Base-by-base conservation (phyloP, 768 basidiomycete genomes). In the Trametes coccinea region DNA sequence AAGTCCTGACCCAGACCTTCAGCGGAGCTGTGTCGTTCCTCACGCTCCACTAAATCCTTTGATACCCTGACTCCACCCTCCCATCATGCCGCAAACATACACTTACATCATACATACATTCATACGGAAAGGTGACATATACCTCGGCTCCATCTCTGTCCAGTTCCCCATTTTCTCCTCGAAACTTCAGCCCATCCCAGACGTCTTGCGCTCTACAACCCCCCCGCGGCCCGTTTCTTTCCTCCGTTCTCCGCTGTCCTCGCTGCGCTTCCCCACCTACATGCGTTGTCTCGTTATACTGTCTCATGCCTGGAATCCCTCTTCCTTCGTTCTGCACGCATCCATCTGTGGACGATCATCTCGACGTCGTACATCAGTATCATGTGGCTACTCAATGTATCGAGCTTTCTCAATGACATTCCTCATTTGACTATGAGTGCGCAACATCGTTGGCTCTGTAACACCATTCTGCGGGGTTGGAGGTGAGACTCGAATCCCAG, bases 111-210 rank as follows among this genome's bases (percentile, higher is more conserved):
- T 11, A 37, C 34, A 37, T 37, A 37, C 31, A 37, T 39, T 13
- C 49, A 34, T 43, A 7, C 55, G 56, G 53, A 61, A 51, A 53
- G 60, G 53, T 44, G 48, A 31, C 40, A 56, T 56, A 61, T 55
- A 59, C 65, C 51, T 60, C 88, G 31, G 52, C 40, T 30, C 13
- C 3, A 34, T 6, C 11, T 47, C 2, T 45, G 4, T 10, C 45
- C 6, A 17, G 22, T 22, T 22, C 22, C 9, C 22, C 45, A n/a
- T 2, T 4, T 14, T 16, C 31, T 22, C 33, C 11, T n/a, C 44
- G 34, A 37, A 37, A 22, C 22, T 22, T 22, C 1, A 22, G 34
- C 34, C 34, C 34, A 37, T 37, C 34, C 11, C 34, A 37, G 34
- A 37, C 5, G 34, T 6, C 34, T 11, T 11, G 6, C 34, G 34